These are phyloP conservation scores for Saccharomycopsis malanga DNA, from an alignment of 805 yeast genomes.

Conservation along the genomic window DNA sequence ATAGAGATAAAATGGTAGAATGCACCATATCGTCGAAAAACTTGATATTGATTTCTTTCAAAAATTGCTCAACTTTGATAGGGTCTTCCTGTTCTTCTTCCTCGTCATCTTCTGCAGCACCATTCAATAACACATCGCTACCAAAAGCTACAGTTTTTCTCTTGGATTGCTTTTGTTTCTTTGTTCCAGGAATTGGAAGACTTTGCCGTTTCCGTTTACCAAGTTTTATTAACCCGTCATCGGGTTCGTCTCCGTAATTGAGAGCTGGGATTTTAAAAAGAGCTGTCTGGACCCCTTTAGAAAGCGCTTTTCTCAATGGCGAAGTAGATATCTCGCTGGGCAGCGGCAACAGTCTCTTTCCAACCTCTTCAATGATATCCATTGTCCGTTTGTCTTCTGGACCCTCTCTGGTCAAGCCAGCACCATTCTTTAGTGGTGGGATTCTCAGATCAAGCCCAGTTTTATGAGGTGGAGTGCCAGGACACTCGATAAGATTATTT, in stretches of 20 bases:
- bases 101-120: slow-evolving; percentile 17
- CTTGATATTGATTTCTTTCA: slow-evolving; percentile 34
- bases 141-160: slow-evolving; percentile 9
- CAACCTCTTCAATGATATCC: slow-evolving; percentile 1
- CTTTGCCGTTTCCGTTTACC: slow-evolving; percentile 6
- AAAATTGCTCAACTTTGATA: slow-evolving; percentile 34
- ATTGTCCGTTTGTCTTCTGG: background rate
- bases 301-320: slow-evolving; percentile 18
- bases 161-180: background rate
- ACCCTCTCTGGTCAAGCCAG: background rate
- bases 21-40: slow-evolving; percentile 38
- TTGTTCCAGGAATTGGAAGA: slow-evolving; percentile 3
- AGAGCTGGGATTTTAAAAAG: slow-evolving; percentile 5
- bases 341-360: slow-evolving; percentile 10
- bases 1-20: slow-evolving; percentile 15
- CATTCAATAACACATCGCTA: background rate
- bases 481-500: background rate
- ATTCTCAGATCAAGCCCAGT: too few relatives aligned
- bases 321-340: slow-evolving; percentile 15
- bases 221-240: background rate
- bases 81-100: slow-evolving; percentile 28
- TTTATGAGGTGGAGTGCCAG: too few relatives aligned
- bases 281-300: background rate
- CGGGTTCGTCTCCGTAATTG: slow-evolving; percentile 13
- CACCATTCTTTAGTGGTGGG: background rate